Conservation (phyloP, 2,329 filamentous ascomycete genomes). For the Clonostachys chloroleuca region DNA sequence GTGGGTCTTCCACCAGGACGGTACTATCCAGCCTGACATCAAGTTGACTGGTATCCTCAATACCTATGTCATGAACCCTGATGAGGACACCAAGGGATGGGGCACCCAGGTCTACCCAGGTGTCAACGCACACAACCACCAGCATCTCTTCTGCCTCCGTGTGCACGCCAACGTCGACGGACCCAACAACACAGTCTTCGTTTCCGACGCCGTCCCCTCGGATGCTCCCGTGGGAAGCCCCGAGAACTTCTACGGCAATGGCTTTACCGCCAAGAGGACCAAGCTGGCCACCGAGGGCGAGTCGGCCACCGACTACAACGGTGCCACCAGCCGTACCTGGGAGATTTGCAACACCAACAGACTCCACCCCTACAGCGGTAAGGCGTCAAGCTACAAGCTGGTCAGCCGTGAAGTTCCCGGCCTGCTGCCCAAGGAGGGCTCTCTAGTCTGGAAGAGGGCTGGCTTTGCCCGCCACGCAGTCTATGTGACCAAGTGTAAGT, state of each 20-base stretch:
- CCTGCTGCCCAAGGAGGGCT: conserved; percentile 74
- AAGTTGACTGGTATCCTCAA: conserved; percentile 90
- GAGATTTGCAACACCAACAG: conserved; percentile 84
- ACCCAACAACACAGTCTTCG: conserved; percentile 77
- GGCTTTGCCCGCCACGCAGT: conserved; percentile 84
- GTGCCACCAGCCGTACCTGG: conserved; percentile 76
- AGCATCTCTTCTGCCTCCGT: conserved; percentile 90
- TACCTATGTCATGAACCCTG: conserved; percentile 77
- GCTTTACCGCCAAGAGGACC: conserved; percentile 81
- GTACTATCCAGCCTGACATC: conserved; percentile 87
- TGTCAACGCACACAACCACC: conserved; percentile 93
- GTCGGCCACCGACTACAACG: conserved; percentile 76
- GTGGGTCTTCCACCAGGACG: conserved; percentile 57
- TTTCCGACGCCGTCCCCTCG: conserved; percentile 70
- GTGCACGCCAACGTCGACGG: conserved; percentile 87
- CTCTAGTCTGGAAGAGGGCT: conserved; percentile 84
- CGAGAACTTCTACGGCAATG: conserved; percentile 87
- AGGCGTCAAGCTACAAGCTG: conserved; percentile 83
- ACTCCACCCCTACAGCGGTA: conserved; percentile 81
- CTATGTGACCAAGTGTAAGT: conserved; percentile 82
- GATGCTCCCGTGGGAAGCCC: conserved; percentile 72
- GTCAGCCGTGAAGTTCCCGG: conserved; percentile 79
- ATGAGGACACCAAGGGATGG: conserved; percentile 81
- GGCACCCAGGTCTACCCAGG: conserved; percentile 87
- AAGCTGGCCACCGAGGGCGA: conserved; percentile 68